Evolutionary conservation across 495 filamentous ascomycete genomes (phyloP).

Genomic region (Aspergillus bridgeri): DNA sequence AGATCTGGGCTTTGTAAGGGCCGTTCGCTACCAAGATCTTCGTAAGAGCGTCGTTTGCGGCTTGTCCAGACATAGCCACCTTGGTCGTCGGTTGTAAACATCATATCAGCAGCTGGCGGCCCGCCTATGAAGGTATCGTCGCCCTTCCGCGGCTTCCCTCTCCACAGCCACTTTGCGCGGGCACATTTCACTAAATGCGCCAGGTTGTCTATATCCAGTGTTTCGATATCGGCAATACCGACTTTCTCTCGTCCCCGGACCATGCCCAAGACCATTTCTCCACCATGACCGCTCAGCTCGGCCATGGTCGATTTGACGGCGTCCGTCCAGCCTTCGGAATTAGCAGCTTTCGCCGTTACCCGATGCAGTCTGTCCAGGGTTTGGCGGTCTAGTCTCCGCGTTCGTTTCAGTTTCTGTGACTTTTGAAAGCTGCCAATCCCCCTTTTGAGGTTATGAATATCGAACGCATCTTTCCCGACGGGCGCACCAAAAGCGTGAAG

Average conservation of each 20-base stretch:
- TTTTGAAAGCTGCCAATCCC: conserved; percentile 89
- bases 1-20: conserved; percentile 26
- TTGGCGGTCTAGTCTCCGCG: conserved; percentile 73
- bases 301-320: conserved; percentile 94
- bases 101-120: conserved; percentile 51
- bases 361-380: conserved; percentile 79
- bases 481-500: conserved; percentile 78
- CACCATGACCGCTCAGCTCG: conserved; percentile 91
- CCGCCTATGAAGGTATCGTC: conserved; percentile 50
- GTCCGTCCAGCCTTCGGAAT: conserved; percentile 74
- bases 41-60: conserved; percentile 46
- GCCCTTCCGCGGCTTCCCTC: conserved; percentile 75
- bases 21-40: conserved; percentile 35
- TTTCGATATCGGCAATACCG: conserved; percentile 89
- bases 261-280: conserved; percentile 90
- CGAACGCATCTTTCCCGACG: conserved; percentile 89
- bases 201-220: conserved; percentile 81
- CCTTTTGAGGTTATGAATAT: conserved; percentile 73
- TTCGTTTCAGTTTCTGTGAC: conserved; percentile 71
- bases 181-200: conserved; percentile 71
- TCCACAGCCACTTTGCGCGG: conserved; percentile 89
- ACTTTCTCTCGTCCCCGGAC: conserved; percentile 84
- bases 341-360: conserved; percentile 83
- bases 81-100: conserved; percentile 66
- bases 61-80: conserved; percentile 63